Evolutionary conservation across 345 rosid species (phyloP).

Genomic region (Cardamine chenopodiifolia): DNA sequence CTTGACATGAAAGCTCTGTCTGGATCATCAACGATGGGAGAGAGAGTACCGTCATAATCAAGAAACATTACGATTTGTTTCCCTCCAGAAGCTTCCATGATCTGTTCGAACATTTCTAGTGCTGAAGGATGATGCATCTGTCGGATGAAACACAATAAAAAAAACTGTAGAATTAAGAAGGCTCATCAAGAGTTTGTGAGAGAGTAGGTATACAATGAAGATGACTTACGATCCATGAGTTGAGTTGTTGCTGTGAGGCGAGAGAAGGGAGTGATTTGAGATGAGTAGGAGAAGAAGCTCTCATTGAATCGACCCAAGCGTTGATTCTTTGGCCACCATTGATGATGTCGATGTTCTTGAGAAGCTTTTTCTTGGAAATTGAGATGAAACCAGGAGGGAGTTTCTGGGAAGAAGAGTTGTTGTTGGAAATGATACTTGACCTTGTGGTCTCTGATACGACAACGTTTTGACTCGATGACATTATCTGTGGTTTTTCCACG

Average conservation of each 20-base stretch:
- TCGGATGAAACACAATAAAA: neutral
- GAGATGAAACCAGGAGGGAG: constrained; percentile 59
- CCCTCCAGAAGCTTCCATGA: constrained; percentile 66
- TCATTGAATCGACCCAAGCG: constrained; percentile 88
- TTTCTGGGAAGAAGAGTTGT: constrained; percentile 51
- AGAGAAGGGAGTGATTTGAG: constrained; percentile 50
- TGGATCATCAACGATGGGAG: constrained; percentile 92
- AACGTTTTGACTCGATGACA: constrained; percentile 56
- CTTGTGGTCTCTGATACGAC: constrained; percentile 52
- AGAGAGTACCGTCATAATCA: constrained; percentile 95
- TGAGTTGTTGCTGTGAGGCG: constrained; percentile 42
- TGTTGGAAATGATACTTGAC: constrained; percentile 45
- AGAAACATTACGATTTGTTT: constrained; percentile 91
- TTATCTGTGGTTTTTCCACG: constrained; percentile 41
- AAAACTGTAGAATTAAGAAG: neutral
- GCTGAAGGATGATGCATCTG: constrained; percentile 88
- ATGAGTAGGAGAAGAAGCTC: constrained; percentile 93
- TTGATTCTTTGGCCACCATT: constrained; percentile 60
- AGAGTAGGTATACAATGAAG: neutral
- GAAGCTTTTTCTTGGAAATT: constrained; percentile 48
- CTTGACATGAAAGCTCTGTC: constrained; percentile 93
- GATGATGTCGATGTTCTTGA: constrained; percentile 65
- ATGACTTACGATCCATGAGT: constrained; percentile 68
- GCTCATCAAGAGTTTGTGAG: neutral
- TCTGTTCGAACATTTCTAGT: constrained; percentile 66